Evolutionary conservation across 768 basidiomycete species (phyloP), one percentile per base, ranked within the genome.

Genomic region (Hortiboletus campestris): DNA sequence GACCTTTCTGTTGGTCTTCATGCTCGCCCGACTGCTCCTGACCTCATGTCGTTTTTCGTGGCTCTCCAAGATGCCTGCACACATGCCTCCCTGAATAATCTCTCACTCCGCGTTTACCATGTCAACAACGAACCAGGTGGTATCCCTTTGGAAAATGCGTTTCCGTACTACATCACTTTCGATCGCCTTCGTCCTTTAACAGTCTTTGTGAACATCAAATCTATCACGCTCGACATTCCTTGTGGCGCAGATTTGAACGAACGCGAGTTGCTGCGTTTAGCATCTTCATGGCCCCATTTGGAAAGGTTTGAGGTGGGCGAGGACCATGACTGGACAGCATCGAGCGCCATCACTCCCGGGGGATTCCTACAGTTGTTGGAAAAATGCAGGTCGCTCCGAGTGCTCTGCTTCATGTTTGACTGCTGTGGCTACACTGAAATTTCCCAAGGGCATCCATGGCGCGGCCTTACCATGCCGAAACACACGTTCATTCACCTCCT

Each of bases 231-330:
- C 32, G 16, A 49, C 31, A 38, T 51, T n/a, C 22, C 34, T 20
- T 56, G 36, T 7, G n/a, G 41, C 6, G 16, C 40, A 2, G 55
- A 63, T 38, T 17, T 64, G 32, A 53, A 43, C 7, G 53, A 55
- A 41, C 17, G 20, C 29, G 50, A 52, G 17, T 36, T 64, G 2
- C 48, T 63, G 19, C 20, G 28, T 20, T 43, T 64, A 28, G 59
- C 56, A 31, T 63, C 63, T 14, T 56, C 49, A 1, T 64, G 63
- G 63, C 56, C 63, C 6, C 38, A 22, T 13, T 20, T 64, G 32
- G 45, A 57, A 20, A 0, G 0, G 2, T 47, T 64, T 1, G 19
- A 34, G 10, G 32, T 64, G 22, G 50, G 53, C 8, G 1, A 9
- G 2, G 11, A 55, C 3, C 7, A 10, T 36, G 55, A 53, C 25